Base-by-base conservation (phyloP, 2,329 filamentous ascomycete genomes). In the Sodiomyces alkalinus region DNA sequence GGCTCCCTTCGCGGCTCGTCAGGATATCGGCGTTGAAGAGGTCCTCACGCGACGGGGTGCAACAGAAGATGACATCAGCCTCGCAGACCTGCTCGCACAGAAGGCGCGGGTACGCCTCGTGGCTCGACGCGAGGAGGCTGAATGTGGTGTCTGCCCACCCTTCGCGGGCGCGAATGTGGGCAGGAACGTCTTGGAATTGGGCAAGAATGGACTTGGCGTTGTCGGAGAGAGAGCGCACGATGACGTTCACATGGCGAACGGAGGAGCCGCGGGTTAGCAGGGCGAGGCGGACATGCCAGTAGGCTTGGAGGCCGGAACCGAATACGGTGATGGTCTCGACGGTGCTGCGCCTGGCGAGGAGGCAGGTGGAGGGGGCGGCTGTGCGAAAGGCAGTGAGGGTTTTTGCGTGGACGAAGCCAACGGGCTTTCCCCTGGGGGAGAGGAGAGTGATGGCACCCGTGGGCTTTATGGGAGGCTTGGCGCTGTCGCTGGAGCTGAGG, bases 221-320 rank as follows among this genome's bases (percentile, higher is more conserved):
- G 7, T 72, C 64, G 30, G 60, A 65, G 45, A 80, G 81, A 29
- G 64, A 61, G 19, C 80, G 74, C 44, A 86, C 92, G 47, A 93
- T 75, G 43, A 94, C 76, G 53, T 87, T 77, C 26, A 94, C 68
- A 33, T 78, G 71, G 41, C 76, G 74, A 41, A 93, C 76, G 13
- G 82, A 80, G 25, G 56, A 30, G 2, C 71, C 71, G 14, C 67
- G 77, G 27, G 90, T 63, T 37, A 87, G 64, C 8, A 96, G 64
- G 1, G 86, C 77, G 4, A 96, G 66, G 1, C 85, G 76, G 23
- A 92, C 72, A 48, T 94, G 87, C 86, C 86, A 96, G 57, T 87
- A 92, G 9, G 87, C 87, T 56, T 94, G 86, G 41, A 78, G 74
- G 25, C 87, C 87, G 19, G 79, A 76, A 15, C 87, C 87, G 48